These are phyloP conservation scores for Solanum bulbocastanum DNA, from an alignment of 257 asterid genomes.

Conservation along the genomic window DNA sequence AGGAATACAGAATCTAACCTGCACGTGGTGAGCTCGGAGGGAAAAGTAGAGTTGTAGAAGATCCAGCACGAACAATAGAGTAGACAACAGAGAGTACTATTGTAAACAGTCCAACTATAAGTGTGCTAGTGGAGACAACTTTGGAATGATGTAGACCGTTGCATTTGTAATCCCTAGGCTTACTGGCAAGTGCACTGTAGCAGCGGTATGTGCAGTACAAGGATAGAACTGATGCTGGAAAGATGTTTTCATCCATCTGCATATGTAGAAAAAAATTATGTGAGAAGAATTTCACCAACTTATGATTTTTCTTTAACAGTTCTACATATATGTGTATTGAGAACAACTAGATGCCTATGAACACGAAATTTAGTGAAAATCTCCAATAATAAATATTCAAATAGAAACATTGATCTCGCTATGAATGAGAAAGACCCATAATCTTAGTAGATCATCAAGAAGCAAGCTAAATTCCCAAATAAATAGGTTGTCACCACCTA, in stretches of 20 bases:
- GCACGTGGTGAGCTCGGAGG: slow-evolving; percentile 86
- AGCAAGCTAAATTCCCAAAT: neutral
- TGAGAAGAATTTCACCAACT: neutral
- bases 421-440: neutral
- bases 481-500: neutral
- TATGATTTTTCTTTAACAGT: neutral
- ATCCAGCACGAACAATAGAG: slow-evolving; percentile 88
- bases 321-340: neutral
- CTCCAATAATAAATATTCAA: neutral
- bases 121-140: slow-evolving; percentile 63
- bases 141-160: slow-evolving; percentile 82
- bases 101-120: slow-evolving; percentile 53
- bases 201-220: slow-evolving; percentile 79
- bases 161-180: slow-evolving; percentile 83
- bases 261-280: neutral
- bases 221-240: slow-evolving; percentile 77
- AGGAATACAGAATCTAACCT: slow-evolving; percentile 24
- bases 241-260: slow-evolving; percentile 67
- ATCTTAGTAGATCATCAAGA: neutral
- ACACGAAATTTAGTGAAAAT: neutral
- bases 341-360: neutral
- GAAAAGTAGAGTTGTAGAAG: slow-evolving; percentile 76
- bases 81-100: slow-evolving; percentile 78
- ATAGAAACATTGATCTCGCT: neutral
- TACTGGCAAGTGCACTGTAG: slow-evolving; percentile 78